Evolutionary conservation across 2,329 filamentous ascomycete genomes (phyloP).

Genomic region (Dryadomyces sulphureus): DNA sequence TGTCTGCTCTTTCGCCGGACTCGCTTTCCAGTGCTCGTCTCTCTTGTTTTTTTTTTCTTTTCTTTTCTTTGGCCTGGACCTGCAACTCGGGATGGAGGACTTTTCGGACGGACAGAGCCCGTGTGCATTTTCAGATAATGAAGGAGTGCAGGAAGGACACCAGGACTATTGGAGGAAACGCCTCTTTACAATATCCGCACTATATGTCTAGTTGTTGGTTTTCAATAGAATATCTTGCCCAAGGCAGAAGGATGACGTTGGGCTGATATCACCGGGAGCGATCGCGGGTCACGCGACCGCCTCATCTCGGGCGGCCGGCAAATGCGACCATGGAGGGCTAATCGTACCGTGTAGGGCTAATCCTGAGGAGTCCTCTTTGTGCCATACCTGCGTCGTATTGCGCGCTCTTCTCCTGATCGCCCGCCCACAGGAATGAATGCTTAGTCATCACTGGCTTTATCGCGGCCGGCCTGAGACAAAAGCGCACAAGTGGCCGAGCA

Average conservation of each 20-base stretch:
- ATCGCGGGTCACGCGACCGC: not conserved
- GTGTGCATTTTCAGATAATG: not conserved
- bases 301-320: too few species aligned
- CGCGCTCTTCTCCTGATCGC: not conserved
- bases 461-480: not conserved
- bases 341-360: too few species aligned
- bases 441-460: not conserved
- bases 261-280: not conserved
- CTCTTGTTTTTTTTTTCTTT: not conserved
- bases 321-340: too few species aligned
- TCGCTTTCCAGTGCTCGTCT: not conserved
- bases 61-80: not conserved
- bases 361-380: too few species aligned
- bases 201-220: not conserved
- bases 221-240: not conserved
- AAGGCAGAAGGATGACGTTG: not conserved
- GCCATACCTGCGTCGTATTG: too few species aligned
- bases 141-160: not conserved
- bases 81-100: not conserved
- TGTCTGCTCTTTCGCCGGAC: not conserved
- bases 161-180: not conserved
- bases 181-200: conserved; percentile 2
- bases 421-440: not conserved
- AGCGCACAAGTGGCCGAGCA: not conserved
- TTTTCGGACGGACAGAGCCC: not conserved